Base-by-base conservation (phyloP, 2,329 filamentous ascomycete genomes). In the Cyphellophora attinorum region DNA sequence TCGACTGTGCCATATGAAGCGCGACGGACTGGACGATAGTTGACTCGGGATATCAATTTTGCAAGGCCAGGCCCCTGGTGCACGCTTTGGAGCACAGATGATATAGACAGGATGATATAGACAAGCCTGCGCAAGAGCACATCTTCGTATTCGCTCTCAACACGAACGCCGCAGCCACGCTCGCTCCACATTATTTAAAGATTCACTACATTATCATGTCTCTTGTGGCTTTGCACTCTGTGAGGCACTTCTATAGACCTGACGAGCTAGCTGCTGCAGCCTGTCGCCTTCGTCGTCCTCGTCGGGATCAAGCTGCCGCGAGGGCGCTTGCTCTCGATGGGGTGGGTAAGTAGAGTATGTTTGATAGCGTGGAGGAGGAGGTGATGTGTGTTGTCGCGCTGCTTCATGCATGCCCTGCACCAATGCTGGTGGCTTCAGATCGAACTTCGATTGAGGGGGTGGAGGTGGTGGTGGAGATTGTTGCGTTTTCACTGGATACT, bases 231-330 rank as follows among this genome's bases (percentile, higher is more conserved):
- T 16, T 31, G 31, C 41, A 12, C 39, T 44, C 30, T 49, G 46
- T n/a, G 42, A 46, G 6, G 47, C 47, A 16, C 38, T 40, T 11
- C 48, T 41, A 34, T 49, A 51, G 14, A 49, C 44, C 21, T 44
- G 43, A 17, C 38, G 29, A n/a, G 48, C 48, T 15, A 48, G 35
- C 14, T 42, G 45, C 29, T 48, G 41, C 21, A 51, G 34, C 32
- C 48, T 36, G 37, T 74, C 70, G 18, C 52, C 55, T 37, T 59
- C 55, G 29, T 53, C 55, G 11, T 64, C 64, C 19, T 64, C 61
- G 13, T 66, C 64, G n/a, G n/a, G 8, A 25, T 64, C 64, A 1
- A 31, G 58, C 64, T 4, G 58, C 59, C 1, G 53, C 56, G 1
- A 48, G 52, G 28, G 18, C 15, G 12, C 29, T n/a, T 21, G 27